Evolutionary conservation across 208 protist species (phyloP).

Genomic region (Acanthamoeba sp.): DNA sequence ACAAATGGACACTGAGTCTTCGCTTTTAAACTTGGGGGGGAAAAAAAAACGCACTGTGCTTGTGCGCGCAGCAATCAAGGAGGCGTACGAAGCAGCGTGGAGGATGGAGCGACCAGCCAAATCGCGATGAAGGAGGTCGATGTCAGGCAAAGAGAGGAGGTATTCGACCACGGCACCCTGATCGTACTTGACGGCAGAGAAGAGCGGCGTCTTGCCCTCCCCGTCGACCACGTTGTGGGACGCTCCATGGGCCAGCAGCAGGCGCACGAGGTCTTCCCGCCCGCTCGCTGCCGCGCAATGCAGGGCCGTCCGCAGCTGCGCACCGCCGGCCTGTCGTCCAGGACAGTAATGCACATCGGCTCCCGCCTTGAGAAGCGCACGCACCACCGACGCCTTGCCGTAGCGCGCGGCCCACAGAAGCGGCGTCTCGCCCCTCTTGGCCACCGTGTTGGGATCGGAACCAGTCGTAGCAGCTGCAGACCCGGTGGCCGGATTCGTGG

Average conservation of each 20-base stretch:
- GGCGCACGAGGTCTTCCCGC: background rate
- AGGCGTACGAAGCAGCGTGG: background rate
- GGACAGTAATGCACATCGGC: background rate
- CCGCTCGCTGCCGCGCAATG: constrained; percentile 12
- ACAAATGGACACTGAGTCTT: no score
- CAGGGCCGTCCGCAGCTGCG: constrained; percentile 9
- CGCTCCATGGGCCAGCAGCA: background rate
- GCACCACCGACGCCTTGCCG: background rate
- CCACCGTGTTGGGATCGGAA: background rate
- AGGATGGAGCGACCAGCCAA: background rate
- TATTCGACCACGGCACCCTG: background rate
- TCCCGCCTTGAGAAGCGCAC: background rate
- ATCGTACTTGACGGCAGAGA: constrained; percentile 53
- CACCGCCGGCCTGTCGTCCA: background rate
- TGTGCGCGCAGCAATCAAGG: background rate
- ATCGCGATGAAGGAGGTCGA: constrained; percentile 15
- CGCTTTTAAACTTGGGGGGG: no score
- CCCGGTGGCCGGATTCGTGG: no score
- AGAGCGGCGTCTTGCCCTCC: constrained; percentile 17
- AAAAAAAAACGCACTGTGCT: no score
- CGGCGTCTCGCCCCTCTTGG: background rate
- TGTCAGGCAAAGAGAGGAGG: background rate
- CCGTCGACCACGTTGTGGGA: background rate
- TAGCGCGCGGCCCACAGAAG: background rate
- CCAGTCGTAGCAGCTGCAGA: no score